Percentiles rank a stretch among this genome's conserved stretches.
Evolutionary conservation across 345 rosid genomes (phyloP).

Genomic region (Lepidium didymum): DNA sequence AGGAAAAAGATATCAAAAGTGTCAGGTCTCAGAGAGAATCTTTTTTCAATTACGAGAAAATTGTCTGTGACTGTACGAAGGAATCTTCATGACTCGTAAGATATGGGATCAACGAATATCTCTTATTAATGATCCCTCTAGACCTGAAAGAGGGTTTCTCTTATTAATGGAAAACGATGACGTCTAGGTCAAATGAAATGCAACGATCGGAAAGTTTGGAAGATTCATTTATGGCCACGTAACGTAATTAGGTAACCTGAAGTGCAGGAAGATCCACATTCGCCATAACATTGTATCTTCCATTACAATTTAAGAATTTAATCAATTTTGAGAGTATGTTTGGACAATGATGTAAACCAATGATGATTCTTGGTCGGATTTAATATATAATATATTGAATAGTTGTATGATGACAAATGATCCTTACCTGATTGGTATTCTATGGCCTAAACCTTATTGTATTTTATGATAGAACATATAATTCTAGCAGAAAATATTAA

Average conservation of each 20-base stretch:
- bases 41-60: no score
- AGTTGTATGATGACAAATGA: background rate
- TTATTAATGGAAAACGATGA: constrained; percentile 4
- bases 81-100: no score
- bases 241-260: constrained; percentile 14
- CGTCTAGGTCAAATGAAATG: background rate
- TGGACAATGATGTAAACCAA: constrained; percentile 7
- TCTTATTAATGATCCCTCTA: no score
- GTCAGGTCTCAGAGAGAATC: no score
- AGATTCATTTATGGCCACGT: constrained; percentile 19
- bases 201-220: constrained; percentile 8
- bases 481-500: background rate
- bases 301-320: background rate
- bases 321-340: background rate
- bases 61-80: no score
- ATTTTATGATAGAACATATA: background rate
- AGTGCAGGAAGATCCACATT: constrained; percentile 19
- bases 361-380: background rate
- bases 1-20: no score
- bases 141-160: no score
- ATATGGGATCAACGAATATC: no score
- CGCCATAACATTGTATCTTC: background rate
- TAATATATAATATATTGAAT: background rate
- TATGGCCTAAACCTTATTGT: no score
- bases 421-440: background rate